Percentiles rank a stretch among this genome's conserved stretches.
phyloP scores from a whole-genome alignment of 805 yeast species.

The Isabelozyma pseudorhagii region DNA sequence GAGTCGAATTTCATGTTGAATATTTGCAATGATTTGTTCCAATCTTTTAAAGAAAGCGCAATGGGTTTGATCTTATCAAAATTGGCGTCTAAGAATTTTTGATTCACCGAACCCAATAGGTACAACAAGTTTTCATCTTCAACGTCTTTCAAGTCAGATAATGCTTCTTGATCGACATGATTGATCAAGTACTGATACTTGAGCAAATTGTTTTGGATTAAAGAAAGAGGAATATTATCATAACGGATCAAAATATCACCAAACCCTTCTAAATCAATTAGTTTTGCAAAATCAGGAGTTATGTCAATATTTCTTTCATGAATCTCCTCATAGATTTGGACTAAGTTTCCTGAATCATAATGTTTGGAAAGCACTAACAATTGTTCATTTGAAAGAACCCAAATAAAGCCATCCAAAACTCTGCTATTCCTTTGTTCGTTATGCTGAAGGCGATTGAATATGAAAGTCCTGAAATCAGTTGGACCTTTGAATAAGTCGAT shows the following conservation, averaged over 20 bases:
- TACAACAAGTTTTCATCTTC: constrained; percentile 13
- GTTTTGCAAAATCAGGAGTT: not conserved
- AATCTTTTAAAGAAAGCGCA: constrained; percentile 5
- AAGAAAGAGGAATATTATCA: not conserved
- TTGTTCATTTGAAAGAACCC: not conserved
- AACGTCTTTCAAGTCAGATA: constrained; percentile 5
- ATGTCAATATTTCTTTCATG: not conserved
- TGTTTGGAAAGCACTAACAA: not conserved
- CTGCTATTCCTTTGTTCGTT: not conserved
- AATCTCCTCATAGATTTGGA: not conserved
- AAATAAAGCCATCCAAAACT: not conserved
- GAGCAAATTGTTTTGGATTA: not conserved
- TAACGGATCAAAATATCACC: not conserved
- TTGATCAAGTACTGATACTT: not conserved
- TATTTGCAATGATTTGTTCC: not conserved
- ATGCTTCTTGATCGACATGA: not conserved
- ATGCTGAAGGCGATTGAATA: not conserved
- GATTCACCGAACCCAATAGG: constrained; percentile 11
- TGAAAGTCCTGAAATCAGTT: not conserved
- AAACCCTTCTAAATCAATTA: not conserved
- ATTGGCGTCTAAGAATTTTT: constrained; percentile 3
- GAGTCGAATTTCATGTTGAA: constrained; percentile 14
- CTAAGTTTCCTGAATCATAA: not conserved
- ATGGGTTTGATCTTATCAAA: constrained; percentile 5
- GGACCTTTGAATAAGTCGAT: not conserved